phyloP scores from a whole-genome alignment of 371 early-diverging fungal genomes.

The Mucor sp. region DNA sequence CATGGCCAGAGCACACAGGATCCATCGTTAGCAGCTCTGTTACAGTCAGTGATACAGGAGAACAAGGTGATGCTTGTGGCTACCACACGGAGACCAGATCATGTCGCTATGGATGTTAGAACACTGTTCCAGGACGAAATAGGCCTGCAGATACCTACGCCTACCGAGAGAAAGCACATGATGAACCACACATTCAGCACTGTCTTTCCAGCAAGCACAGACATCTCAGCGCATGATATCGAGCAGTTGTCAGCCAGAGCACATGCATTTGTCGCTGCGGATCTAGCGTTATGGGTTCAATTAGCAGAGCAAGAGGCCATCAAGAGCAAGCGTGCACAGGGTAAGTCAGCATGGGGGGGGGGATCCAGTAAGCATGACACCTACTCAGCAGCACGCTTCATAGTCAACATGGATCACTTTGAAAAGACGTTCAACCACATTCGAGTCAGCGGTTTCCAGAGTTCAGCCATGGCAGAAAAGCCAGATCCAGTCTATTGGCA shows the following conservation, averaged over 20 bases:
- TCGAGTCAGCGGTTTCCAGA: slow-evolving; percentile 40
- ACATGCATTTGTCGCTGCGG: slow-evolving; percentile 62
- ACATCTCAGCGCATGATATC: slow-evolving; percentile 8
- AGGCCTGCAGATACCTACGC: slow-evolving; percentile 57
- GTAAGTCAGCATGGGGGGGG: slow-evolving; percentile 8
- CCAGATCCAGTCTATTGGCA: slow-evolving; percentile 71
- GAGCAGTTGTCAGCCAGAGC: slow-evolving; percentile 40
- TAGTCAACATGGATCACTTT: slow-evolving; percentile 30
- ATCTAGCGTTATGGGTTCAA: slow-evolving; percentile 55
- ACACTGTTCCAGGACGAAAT: slow-evolving; percentile 18
- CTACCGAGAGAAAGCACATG: slow-evolving; percentile 48
- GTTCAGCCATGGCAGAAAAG: slow-evolving; percentile 46
- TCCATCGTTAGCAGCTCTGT: not conserved
- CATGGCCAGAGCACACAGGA: slow-evolving; percentile 33
- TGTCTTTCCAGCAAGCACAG: not conserved
- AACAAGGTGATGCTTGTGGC: slow-evolving; percentile 4
- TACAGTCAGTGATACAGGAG: not conserved
- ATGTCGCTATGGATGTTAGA: not conserved
- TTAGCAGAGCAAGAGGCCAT: slow-evolving; percentile 39
- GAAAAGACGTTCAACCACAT: slow-evolving; percentile 32
- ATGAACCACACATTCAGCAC: slow-evolving; percentile 26
- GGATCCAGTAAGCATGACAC: no score
- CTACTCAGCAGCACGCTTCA: not conserved
- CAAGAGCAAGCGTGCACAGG: slow-evolving; percentile 1
- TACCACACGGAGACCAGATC: slow-evolving; percentile 13